These are phyloP conservation scores for Blastobotrys persicus DNA, from an alignment of 1,139 yeast genomes.

Conservation along the genomic window DNA sequence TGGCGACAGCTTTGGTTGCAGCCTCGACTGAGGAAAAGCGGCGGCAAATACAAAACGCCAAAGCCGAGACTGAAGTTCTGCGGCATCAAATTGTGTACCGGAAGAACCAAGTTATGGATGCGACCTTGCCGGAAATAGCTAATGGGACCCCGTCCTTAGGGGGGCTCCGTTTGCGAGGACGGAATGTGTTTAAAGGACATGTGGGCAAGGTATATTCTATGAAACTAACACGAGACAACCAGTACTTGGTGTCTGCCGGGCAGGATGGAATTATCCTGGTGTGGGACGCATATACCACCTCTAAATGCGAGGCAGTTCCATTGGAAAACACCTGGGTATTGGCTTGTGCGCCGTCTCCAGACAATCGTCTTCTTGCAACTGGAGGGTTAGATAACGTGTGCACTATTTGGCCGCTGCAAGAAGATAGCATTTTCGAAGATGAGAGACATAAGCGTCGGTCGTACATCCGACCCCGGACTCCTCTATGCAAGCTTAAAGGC, in stretches of 20 bases:
- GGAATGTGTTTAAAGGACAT: conserved; percentile 60
- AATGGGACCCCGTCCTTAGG: conserved; percentile 22
- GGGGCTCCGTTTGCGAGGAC: conserved; percentile 16
- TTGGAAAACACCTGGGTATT: conserved; percentile 69
- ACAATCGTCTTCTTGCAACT: conserved; percentile 63
- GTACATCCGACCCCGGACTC: conserved; percentile 38
- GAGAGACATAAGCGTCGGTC: conserved; percentile 8
- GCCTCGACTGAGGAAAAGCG: conserved; percentile 20
- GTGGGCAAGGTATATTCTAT: conserved; percentile 68
- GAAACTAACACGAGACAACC: conserved; percentile 65
- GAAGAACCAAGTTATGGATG: conserved; percentile 23
- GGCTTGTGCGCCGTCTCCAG: conserved; percentile 70
- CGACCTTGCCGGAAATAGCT: conserved; percentile 25
- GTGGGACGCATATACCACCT: conserved; percentile 79
- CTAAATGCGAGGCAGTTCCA: conserved; percentile 64
- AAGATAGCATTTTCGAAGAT: conserved; percentile 6
- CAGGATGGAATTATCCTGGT: conserved; percentile 84
- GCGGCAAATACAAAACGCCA: conserved; percentile 21
- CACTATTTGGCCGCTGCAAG: conserved; percentile 57
- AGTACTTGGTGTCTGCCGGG: conserved; percentile 64
- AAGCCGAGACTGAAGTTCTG: conserved; percentile 26
- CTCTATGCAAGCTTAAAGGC: conserved; percentile 59
- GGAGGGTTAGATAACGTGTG: conserved; percentile 84
- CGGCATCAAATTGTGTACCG: conserved; percentile 22
- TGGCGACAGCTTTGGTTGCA: conserved; percentile 5